Evolutionary conservation across 805 yeast species (phyloP).

Genomic region (Myxozyma melibiosi): DNA sequence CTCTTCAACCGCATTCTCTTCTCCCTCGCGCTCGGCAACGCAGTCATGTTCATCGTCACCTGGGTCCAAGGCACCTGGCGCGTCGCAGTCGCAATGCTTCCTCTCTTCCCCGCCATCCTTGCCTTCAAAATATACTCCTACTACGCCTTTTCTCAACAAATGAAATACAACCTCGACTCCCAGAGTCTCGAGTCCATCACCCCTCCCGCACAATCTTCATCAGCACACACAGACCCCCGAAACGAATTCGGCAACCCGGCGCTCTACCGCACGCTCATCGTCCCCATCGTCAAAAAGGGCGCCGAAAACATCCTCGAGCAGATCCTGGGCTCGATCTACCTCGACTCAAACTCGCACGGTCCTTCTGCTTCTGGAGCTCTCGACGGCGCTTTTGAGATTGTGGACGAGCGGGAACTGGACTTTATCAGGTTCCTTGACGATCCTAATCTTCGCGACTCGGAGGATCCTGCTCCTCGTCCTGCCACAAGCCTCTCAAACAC

Average conservation of each 20-base stretch:
- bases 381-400: slow-evolving; percentile 24
- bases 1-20: slow-evolving; percentile 41
- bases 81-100: slow-evolving; percentile 41
- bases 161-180: slow-evolving; percentile 7
- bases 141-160: not conserved
- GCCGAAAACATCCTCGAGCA: not conserved
- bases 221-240: slow-evolving; percentile 13
- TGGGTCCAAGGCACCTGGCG: slow-evolving; percentile 45
- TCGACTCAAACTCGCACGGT: no score
- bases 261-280: slow-evolving; percentile 19
- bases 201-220: not conserved
- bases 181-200: not conserved
- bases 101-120: slow-evolving; percentile 39
- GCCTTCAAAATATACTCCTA: slow-evolving; percentile 38
- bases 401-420: slow-evolving; percentile 20
- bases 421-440: slow-evolving; percentile 21
- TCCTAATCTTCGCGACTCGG: slow-evolving; percentile 8
- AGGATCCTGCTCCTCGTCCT: no score
- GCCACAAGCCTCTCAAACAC: no score
- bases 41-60: slow-evolving; percentile 43
- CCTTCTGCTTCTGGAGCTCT: not conserved
- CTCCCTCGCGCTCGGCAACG: slow-evolving; percentile 43
- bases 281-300: slow-evolving; percentile 27
- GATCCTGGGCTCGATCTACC: not conserved
- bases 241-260: slow-evolving; percentile 27